Percentiles rank a stretch among this genome's conserved stretches.
phyloP scores from a whole-genome alignment of 1,284 basidiomycete genomes.

The Volvariella surrecta region DNA sequence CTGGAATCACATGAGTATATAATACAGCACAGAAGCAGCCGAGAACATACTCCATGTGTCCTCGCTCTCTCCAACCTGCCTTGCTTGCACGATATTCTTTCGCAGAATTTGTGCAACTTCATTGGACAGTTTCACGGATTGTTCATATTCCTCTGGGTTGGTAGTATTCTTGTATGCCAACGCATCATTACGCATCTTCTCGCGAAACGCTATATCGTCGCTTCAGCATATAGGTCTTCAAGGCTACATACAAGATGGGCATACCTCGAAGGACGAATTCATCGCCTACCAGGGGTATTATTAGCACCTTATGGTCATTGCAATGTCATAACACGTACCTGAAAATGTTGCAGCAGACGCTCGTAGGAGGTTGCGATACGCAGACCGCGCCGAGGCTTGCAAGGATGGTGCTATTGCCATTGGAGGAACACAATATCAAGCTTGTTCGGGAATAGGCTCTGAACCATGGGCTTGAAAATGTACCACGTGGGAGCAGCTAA shows the following conservation, averaged over 20 bases:
- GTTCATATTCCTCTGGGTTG: slow-evolving; percentile 40
- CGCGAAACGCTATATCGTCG: slow-evolving; percentile 46
- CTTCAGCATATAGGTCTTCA: neutral
- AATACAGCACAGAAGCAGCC: neutral
- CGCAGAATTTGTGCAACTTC: slow-evolving; percentile 62
- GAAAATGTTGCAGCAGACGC: slow-evolving; percentile 58
- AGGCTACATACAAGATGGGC: slow-evolving; percentile 1
- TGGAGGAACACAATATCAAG: no score
- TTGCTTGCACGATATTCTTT: slow-evolving; percentile 66
- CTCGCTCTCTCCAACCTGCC: slow-evolving; percentile 24
- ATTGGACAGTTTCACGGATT: slow-evolving; percentile 43
- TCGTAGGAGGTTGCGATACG: slow-evolving; percentile 61
- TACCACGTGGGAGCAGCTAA: neutral
- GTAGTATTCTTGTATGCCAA: slow-evolving; percentile 30
- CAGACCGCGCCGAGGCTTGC: slow-evolving; percentile 52
- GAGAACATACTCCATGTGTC: slow-evolving; percentile 44
- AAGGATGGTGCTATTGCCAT: slow-evolving; percentile 41
- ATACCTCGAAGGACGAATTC: slow-evolving; percentile 42
- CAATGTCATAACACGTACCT: slow-evolving; percentile 27
- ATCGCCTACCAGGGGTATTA: slow-evolving; percentile 35
- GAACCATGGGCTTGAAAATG: neutral
- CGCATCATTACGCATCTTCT: slow-evolving; percentile 51
- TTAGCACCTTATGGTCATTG: neutral
- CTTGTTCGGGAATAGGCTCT: slow-evolving; percentile 5
- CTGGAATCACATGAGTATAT: slow-evolving; percentile 23